A percentile compares a stretch with the other conserved stretches of the same genome.
Evolutionary conservation across 306 rosid species (phyloP).

Genomic region (barrel medic (Medicago truncatula)): MtrunA17r5.0-ANR NC_053045.1:33445501-33446000

Average conservation of each 20-base stretch:
- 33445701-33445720: conserved; percentile 30
- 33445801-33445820: conserved; percentile 29
- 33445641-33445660: conserved; percentile 31
- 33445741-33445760: conserved; percentile 12
- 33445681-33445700: conserved; percentile 17
- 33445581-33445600: conserved; percentile 34
- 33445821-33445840: conserved; percentile 71
- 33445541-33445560: conserved; percentile 12
- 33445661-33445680: background rate
- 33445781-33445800: conserved; percentile 30
- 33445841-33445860: conserved; percentile 67
- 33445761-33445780: conserved; percentile 30
- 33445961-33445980: conserved; percentile 55
- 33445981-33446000: conserved; percentile 71
- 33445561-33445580: conserved; percentile 7
- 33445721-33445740: conserved; percentile 34
- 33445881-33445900: conserved; percentile 68
- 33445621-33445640: conserved; percentile 23
- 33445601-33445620: conserved; percentile 1
- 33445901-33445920: conserved; percentile 60
- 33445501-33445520: conserved; percentile 17
- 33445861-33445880: conserved; percentile 70
- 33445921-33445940: conserved; percentile 68
- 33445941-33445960: conserved; percentile 63
- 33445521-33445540: conserved; percentile 10